A percentile compares a stretch with the other conserved stretches of the same genome.
Conservation (phyloP, 1,139 yeast genomes). For the Saccharomyces uvarum region DNA sequence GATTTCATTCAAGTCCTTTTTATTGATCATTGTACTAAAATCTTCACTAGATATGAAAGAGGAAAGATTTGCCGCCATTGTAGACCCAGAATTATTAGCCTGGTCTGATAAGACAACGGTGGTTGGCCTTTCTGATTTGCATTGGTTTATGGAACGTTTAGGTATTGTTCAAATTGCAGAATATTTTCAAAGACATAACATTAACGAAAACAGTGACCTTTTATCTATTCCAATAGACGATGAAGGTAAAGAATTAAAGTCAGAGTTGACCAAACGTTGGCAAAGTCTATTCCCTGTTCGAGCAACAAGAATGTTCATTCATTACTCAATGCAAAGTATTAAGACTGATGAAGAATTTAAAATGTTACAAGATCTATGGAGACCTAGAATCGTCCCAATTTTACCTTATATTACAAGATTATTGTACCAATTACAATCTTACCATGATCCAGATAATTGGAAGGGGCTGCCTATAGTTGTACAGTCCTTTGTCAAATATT, state of each 20-base stretch:
- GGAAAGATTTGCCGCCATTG: slow-evolving; percentile 74
- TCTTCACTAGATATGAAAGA: slow-evolving; percentile 64
- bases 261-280: slow-evolving; percentile 83
- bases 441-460: slow-evolving; percentile 93
- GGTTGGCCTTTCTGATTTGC: slow-evolving; percentile 79
- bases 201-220: slow-evolving; percentile 67
- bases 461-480: slow-evolving; percentile 77
- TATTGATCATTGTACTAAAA: slow-evolving; percentile 84
- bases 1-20: slow-evolving; percentile 86
- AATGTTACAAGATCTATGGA: slow-evolving; percentile 74
- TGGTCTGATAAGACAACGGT: slow-evolving; percentile 93
- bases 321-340: slow-evolving; percentile 87
- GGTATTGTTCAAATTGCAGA: slow-evolving; percentile 92
- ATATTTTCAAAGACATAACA: slow-evolving; percentile 77
- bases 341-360: slow-evolving; percentile 69
- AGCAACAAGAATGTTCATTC: slow-evolving; percentile 90
- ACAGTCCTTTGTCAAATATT: slow-evolving; percentile 79
- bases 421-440: slow-evolving; percentile 84
- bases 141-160: slow-evolving; percentile 96
- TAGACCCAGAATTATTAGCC: slow-evolving; percentile 83
- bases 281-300: slow-evolving; percentile 89
- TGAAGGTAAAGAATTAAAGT: slow-evolving; percentile 69
- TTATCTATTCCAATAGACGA: slow-evolving; percentile 82
- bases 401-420: slow-evolving; percentile 84
- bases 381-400: slow-evolving; percentile 85